These are phyloP conservation scores for Stemphylium lycopersici DNA, from an alignment of 2,329 filamentous ascomycete species.

Conservation along the genomic window DNA sequence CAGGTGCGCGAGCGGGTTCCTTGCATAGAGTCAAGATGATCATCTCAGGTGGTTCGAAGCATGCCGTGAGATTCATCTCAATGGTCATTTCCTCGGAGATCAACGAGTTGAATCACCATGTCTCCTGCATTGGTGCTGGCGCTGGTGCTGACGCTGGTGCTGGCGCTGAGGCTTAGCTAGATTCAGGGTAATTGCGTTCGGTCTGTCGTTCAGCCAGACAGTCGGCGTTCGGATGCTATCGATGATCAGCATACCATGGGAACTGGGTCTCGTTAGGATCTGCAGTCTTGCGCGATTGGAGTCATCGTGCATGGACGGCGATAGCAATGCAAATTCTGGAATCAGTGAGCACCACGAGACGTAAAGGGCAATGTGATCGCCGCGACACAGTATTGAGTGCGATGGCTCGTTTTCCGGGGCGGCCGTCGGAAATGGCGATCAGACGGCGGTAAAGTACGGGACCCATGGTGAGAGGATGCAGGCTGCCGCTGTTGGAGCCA, in stretches of 20 bases:
- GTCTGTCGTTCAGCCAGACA: slow-evolving; percentile 1
- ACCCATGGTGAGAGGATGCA: neutral
- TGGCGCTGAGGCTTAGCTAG: neutral
- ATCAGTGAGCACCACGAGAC: neutral
- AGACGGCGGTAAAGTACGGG: neutral
- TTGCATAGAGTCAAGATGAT: slow-evolving; percentile 10
- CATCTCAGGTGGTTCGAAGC: slow-evolving; percentile 1
- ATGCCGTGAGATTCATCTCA: neutral
- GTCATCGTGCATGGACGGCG: neutral
- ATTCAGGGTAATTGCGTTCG: neutral
- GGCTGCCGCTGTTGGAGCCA: neutral
- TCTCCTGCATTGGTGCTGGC: neutral
- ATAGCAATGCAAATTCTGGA: neutral
- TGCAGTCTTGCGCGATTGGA: neutral
- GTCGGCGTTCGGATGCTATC: neutral
- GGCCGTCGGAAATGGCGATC: slow-evolving; percentile 4
- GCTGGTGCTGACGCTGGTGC: neutral
- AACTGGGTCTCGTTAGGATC: neutral
- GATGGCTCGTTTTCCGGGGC: slow-evolving; percentile 1
- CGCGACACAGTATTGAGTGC: neutral
- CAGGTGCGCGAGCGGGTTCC: slow-evolving; percentile 6
- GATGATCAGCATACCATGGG: slow-evolving; percentile 4
- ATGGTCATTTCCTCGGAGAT: neutral
- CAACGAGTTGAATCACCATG: neutral
- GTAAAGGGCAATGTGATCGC: neutral